Conservation (phyloP, 2,329 filamentous ascomycete genomes). For the Diaporthe ampelina region DNA sequence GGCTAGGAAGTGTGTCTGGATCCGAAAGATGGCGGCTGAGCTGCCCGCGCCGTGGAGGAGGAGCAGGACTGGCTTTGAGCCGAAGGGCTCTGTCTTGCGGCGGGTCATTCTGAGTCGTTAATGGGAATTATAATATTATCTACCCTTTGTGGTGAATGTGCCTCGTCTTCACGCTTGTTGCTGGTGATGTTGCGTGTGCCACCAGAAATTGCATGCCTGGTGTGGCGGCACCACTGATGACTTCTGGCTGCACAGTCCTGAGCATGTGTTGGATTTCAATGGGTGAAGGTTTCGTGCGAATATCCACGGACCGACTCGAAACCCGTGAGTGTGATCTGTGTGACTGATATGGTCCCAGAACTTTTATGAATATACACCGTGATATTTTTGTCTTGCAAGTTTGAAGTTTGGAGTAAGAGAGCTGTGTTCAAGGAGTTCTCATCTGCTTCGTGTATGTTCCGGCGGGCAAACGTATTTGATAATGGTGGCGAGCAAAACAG, state of each 20-base stretch:
- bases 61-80: constrained; percentile 45
- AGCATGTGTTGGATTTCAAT: background rate
- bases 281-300: background rate
- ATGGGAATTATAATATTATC: background rate
- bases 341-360: too few species aligned
- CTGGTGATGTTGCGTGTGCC: background rate
- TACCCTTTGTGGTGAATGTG: background rate
- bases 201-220: background rate
- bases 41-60: constrained; percentile 58
- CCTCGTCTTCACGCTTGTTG: background rate
- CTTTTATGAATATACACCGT: background rate
- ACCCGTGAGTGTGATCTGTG: too few species aligned
- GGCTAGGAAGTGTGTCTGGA: constrained; percentile 53
- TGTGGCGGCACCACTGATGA: background rate
- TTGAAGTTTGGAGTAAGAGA: too few species aligned
- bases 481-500: background rate
- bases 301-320: background rate
- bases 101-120: background rate
- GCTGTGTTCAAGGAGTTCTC: background rate
- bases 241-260: background rate
- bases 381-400: too few species aligned
- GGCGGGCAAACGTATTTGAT: background rate
- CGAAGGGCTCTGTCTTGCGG: constrained; percentile 15
- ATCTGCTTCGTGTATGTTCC: too few species aligned
- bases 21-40: constrained; percentile 53